These are phyloP conservation scores for Phytophthora cryptogea DNA, from an alignment of 352 stramenopile species.

Conservation along the genomic window DNA sequence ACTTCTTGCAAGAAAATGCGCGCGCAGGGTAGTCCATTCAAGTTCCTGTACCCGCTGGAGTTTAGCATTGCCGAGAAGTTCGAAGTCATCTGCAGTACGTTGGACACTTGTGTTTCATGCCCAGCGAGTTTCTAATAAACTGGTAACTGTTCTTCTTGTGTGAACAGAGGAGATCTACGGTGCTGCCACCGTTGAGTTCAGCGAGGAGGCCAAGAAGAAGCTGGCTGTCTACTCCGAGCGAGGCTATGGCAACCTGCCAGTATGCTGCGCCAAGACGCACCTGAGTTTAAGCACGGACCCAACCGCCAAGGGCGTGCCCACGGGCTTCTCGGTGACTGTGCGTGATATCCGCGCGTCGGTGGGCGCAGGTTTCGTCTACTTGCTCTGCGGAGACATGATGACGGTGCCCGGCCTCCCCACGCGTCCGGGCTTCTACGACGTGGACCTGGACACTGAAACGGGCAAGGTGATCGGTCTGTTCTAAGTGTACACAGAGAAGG, in stretches of 20 bases:
- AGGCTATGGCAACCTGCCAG: slow-evolving; percentile 75
- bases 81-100: slow-evolving; percentile 95
- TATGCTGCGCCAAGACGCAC: slow-evolving; percentile 99
- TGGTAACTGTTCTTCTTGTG: background rate
- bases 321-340: slow-evolving; percentile 93
- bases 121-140: slow-evolving; percentile 13
- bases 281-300: slow-evolving; percentile 97
- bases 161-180: slow-evolving; percentile 95
- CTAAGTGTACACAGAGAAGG: slow-evolving; percentile 30
- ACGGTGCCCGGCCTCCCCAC: slow-evolving; percentile 98
- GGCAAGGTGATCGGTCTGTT: slow-evolving; percentile 97
- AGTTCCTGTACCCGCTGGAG: slow-evolving; percentile 95
- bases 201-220: slow-evolving; percentile 93
- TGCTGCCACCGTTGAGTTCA: slow-evolving; percentile 94
- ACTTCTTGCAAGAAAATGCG: slow-evolving; percentile 88
- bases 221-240: slow-evolving; percentile 90
- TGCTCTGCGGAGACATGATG: slow-evolving; percentile 97
- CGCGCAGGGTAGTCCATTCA: slow-evolving; percentile 84
- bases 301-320: slow-evolving; percentile 93
- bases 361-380: slow-evolving; percentile 96
- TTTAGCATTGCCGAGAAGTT: slow-evolving; percentile 95
- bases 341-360: slow-evolving; percentile 95
- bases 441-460: slow-evolving; percentile 95
- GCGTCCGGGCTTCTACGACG: slow-evolving; percentile 97
- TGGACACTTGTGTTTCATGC: slow-evolving; percentile 70